Evolutionary conservation across 2,329 filamentous ascomycete species (phyloP).

Genomic region (Alternaria angustiovoidea): DNA sequence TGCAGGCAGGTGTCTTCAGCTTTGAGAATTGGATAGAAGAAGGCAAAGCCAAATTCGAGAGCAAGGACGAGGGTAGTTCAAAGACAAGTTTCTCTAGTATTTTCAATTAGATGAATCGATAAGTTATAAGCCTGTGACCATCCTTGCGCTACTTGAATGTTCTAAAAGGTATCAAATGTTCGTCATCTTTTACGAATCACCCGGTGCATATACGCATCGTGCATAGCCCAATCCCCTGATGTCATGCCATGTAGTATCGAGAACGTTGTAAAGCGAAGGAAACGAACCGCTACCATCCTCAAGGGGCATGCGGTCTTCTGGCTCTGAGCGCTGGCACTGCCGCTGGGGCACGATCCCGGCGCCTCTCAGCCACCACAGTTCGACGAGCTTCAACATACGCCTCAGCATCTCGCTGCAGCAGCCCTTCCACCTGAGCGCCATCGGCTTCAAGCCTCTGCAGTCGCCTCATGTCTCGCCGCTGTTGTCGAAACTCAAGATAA

Average conservation of each 20-base stretch:
- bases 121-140: background rate
- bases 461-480: background rate
- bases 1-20: slow-evolving; percentile 70
- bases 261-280: background rate
- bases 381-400: background rate
- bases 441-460: background rate
- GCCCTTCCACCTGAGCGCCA: background rate
- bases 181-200: background rate
- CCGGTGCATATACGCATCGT: background rate
- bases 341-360: background rate
- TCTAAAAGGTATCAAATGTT: background rate
- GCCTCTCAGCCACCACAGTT: background rate
- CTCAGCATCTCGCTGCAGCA: background rate
- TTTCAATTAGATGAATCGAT: background rate
- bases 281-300: background rate
- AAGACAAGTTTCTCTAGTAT: slow-evolving; percentile 34
- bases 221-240: background rate
- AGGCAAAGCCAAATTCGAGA: slow-evolving; percentile 60
- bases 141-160: background rate
- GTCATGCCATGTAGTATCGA: background rate
- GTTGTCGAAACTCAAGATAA: background rate
- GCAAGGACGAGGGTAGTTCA: slow-evolving; percentile 6
- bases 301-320: background rate
- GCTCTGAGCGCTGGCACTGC: background rate
- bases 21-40: slow-evolving; percentile 77